Percentiles rank a stretch among this genome's conserved stretches.
phyloP scores from a whole-genome alignment of 2,329 filamentous ascomycete species.

The Fusarium metavorans region DNA sequence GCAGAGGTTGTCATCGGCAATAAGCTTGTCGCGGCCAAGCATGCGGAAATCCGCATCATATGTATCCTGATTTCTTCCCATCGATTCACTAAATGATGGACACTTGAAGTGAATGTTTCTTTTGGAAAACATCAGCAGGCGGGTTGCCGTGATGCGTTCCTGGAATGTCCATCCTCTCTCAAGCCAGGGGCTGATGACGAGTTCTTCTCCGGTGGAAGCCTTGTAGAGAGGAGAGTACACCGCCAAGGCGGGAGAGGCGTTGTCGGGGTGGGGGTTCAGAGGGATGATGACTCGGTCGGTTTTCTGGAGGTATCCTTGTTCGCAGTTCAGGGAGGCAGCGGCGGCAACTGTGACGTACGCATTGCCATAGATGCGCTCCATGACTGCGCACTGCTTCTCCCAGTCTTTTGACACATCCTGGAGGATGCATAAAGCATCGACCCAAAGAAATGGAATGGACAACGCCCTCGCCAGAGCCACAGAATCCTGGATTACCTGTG shows the following conservation, averaged over 20 bases:
- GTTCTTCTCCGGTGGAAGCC: background rate
- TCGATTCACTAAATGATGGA: background rate
- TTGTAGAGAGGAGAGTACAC: background rate
- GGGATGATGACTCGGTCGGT: background rate
- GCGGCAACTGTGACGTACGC: background rate
- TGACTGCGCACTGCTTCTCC: background rate
- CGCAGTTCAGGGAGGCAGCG: background rate
- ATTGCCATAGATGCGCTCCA: conserved; percentile 1
- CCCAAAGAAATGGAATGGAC: background rate
- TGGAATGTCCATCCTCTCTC: background rate
- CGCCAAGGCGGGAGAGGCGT: background rate
- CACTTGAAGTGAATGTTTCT: background rate
- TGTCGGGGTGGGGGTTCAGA: background rate
- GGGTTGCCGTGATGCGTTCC: background rate
- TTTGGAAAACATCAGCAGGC: background rate
- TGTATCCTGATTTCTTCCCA: background rate
- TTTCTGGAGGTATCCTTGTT: background rate
- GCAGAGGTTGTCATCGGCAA: background rate
- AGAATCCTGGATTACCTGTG: background rate
- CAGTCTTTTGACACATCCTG: background rate
- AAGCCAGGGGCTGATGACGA: background rate
- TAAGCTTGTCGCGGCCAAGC: background rate
- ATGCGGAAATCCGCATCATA: background rate
- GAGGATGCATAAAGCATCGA: conserved; percentile 3
- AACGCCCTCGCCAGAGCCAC: background rate